Evolutionary conservation across 768 basidiomycete species (phyloP), one percentile per base, ranked within the genome.

Genomic region (Exidia glandulosa): DNA sequence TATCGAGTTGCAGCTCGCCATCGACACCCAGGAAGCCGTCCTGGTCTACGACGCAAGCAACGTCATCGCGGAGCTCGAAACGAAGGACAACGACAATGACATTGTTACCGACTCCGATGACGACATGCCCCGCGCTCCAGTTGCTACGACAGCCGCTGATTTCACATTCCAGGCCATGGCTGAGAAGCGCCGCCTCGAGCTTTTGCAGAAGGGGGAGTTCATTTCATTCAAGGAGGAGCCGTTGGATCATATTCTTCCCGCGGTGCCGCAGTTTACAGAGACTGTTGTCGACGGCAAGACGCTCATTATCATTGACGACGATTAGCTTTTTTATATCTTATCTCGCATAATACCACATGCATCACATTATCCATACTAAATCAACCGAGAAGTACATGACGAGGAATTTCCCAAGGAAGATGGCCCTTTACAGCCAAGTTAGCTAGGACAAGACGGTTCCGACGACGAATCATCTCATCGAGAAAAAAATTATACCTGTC

Each of bases 401-500:
- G 33, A 12, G 58, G 58, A 16, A 59, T 59, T 4, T 12, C 3
- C 41, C 48, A 59, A 16, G 58, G 58, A 2, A 19, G 13, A 3
- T 29, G 37, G 12, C 58, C 45, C 9, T 48, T 48, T 5, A 19
- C 25, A 19, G 57, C 23, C 19, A 57, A 30, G 3, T 52, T 7
- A 16, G n/a, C 23, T 12, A 69, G 16, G 7, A 63, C 31, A 23
- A 67, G 61, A 27, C 59, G 14, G 32, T 76, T 76, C 1, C 57
- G 50, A 0, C 63, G 56, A 27, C 66, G 34, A 29, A 76, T 72
- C 73, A 75, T 72, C 57, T 75, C 69, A 60, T 75, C 71, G 0
- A 76, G 60, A 56, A 74, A 75, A 32, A 75, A 76, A 45, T 71
- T 65, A 30, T 68, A 74, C 63, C 67, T 67, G 1, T 59, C 62